Evolutionary conservation across 768 basidiomycete genomes (phyloP).

Genomic region (Rhodotorula taiwanensis): DNA sequence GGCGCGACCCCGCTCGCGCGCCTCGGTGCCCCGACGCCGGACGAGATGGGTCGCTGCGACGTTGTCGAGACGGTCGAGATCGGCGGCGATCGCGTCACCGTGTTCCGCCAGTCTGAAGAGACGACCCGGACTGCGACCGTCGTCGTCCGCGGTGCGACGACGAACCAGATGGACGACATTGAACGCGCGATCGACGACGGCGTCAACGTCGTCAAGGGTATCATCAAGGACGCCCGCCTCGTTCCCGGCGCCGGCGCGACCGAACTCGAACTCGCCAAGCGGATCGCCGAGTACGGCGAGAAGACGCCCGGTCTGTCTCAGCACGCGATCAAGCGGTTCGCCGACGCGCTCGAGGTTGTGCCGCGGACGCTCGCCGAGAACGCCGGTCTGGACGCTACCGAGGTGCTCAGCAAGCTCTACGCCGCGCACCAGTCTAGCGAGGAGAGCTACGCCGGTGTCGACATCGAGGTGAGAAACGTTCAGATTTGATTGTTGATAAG

Average conservation of each 20-base stretch:
- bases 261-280: constrained; percentile 81
- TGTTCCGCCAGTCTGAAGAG: constrained; percentile 77
- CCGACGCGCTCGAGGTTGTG: constrained; percentile 81
- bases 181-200: constrained; percentile 96
- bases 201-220: constrained; percentile 85
- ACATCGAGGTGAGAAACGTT: constrained; percentile 62
- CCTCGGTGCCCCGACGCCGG: constrained; percentile 88
- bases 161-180: constrained; percentile 88
- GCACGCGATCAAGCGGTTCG: constrained; percentile 86
- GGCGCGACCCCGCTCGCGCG: constrained; percentile 94
- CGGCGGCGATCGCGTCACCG: constrained; percentile 95
- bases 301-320: constrained; percentile 84
- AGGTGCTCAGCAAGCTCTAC: constrained; percentile 79
- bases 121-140: constrained; percentile 87
- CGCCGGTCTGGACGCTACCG: constrained; percentile 81
- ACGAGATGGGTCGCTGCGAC: constrained; percentile 90
- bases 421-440: constrained; percentile 67
- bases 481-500: background rate
- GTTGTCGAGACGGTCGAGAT: constrained; percentile 93
- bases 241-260: constrained; percentile 92
- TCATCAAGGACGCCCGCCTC: constrained; percentile 80
- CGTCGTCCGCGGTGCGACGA: constrained; percentile 88
- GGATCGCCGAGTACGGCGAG: constrained; percentile 77
- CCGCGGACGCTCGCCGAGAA: constrained; percentile 92
- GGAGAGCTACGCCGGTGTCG: constrained; percentile 73